These are phyloP conservation scores for Lactuca saligna DNA, from an alignment of 129 eudicot species.

Conservation along the genomic window DNA sequence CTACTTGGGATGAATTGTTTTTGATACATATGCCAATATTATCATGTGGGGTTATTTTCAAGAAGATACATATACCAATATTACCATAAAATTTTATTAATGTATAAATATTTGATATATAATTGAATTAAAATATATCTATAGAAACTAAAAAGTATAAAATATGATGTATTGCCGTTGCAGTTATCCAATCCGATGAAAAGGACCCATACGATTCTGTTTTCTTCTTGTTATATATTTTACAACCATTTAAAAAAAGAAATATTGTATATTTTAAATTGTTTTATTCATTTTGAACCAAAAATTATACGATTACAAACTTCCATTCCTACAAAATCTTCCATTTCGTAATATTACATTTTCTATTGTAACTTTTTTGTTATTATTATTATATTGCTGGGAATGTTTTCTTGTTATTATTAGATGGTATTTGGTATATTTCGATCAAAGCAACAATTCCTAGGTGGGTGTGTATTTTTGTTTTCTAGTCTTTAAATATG, in stretches of 20 bases:
- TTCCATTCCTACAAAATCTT: not conserved
- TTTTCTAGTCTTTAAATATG: not conserved
- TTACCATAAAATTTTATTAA: too few relatives aligned
- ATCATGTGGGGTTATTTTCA: too few relatives aligned
- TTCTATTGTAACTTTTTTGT: too few relatives aligned
- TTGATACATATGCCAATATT: too few relatives aligned
- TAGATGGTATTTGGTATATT: not conserved
- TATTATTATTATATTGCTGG: too few relatives aligned
- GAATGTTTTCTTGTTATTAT: too few relatives aligned
- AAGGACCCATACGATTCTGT: constrained; percentile 9
- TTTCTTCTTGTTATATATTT: not conserved
- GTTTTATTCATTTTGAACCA: not conserved
- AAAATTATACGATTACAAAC: not conserved
- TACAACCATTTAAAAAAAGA: not conserved
- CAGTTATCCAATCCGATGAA: constrained; percentile 8
- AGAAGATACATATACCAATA: too few relatives aligned
- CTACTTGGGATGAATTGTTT: too few relatives aligned
- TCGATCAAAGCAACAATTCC: not conserved
- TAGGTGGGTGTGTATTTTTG: not conserved
- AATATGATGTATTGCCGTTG: not conserved
- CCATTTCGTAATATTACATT: too few relatives aligned
- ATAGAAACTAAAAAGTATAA: not conserved
- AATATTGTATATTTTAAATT: not conserved
- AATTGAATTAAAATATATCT: not conserved
- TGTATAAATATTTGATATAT: too few relatives aligned